Evolutionary conservation across 2,329 filamentous ascomycete species (phyloP).

Genomic region (Venturia carpophila): DNA sequence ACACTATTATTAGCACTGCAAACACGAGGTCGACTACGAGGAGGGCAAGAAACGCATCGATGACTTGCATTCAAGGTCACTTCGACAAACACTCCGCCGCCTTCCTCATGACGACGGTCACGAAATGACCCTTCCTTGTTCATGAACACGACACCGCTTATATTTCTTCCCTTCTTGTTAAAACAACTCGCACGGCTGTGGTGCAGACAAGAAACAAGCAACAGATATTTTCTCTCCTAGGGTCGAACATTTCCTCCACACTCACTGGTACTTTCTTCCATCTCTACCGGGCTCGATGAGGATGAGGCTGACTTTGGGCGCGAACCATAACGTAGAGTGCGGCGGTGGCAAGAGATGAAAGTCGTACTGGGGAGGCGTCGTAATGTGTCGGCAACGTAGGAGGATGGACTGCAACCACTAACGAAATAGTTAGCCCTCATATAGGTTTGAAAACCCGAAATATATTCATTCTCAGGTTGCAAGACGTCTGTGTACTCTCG

Average conservation of each 20-base stretch:
- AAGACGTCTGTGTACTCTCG: no score
- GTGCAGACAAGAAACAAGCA: background rate
- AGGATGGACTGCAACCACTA: no score
- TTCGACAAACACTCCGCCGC: background rate
- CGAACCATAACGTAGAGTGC: no score
- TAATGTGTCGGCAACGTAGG: no score
- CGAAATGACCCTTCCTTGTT: background rate
- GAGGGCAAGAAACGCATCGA: background rate
- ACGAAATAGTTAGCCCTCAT: no score
- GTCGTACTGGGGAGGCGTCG: no score
- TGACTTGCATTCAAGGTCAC: background rate
- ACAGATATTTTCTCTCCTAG: background rate
- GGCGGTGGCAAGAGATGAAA: background rate
- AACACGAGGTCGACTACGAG: background rate
- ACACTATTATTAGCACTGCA: background rate
- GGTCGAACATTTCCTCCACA: background rate
- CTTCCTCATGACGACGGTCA: background rate
- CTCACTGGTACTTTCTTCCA: background rate
- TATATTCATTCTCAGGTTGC: no score
- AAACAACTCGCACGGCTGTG: background rate
- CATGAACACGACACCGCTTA: background rate
- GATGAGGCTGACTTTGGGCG: no score
- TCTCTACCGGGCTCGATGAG: no score
- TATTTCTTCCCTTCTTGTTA: background rate
- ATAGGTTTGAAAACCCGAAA: no score